These are phyloP conservation scores for Golubevia pallescens DNA, from an alignment of 1,284 basidiomycete genomes.

Conservation along the genomic window DNA sequence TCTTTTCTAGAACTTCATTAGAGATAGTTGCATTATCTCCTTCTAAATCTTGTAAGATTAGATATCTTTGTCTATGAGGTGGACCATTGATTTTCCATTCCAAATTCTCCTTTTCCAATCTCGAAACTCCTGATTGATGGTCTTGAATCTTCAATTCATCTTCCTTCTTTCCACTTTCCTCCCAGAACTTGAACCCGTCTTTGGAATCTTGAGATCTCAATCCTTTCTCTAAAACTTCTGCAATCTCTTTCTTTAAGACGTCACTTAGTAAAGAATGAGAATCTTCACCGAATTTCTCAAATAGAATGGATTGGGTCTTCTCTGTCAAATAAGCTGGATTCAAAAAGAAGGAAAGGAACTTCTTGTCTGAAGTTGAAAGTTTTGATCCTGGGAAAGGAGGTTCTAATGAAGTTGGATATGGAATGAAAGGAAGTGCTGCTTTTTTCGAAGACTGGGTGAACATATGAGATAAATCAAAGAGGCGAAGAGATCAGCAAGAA, in stretches of 20 bases:
- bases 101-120: constrained; percentile 12
- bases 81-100: constrained; percentile 81
- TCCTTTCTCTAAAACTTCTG: constrained; percentile 38
- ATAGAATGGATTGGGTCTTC: constrained; percentile 80
- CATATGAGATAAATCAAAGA: neutral
- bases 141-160: constrained; percentile 32
- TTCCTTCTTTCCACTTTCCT: constrained; percentile 17
- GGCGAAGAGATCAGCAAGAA: neutral
- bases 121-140: constrained; percentile 31
- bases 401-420: constrained; percentile 28
- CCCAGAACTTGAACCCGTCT: constrained; percentile 67
- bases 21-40: neutral
- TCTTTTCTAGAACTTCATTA: constrained; percentile 1
- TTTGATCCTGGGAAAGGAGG: constrained; percentile 53
- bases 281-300: constrained; percentile 82
- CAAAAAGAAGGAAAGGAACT: constrained; percentile 71
- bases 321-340: constrained; percentile 88
- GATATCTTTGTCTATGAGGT: constrained; percentile 92
- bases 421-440: constrained; percentile 72
- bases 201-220: constrained; percentile 69
- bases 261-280: constrained; percentile 73
- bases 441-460: constrained; percentile 73
- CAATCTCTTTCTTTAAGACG: constrained; percentile 47
- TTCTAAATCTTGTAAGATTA: too few species aligned
- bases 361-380: constrained; percentile 37